phyloP scores from a whole-genome alignment of 306 rosid genomes.

The Begonia fuchsioides region DNA sequence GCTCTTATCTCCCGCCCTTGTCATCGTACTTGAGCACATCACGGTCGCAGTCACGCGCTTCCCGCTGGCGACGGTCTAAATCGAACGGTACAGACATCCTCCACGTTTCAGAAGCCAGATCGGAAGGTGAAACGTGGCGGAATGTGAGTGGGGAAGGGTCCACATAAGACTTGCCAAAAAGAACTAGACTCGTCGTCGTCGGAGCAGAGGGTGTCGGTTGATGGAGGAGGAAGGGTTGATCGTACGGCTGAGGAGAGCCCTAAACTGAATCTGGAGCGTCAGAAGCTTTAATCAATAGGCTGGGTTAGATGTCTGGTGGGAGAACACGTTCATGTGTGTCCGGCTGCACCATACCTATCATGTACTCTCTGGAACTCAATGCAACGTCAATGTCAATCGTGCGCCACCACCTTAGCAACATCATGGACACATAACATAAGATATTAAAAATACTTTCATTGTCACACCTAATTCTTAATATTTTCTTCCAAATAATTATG shows the following conservation, averaged over 20 bases:
- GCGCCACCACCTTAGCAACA: too few species aligned
- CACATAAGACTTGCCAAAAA: constrained; percentile 50
- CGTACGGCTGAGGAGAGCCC: constrained; percentile 20
- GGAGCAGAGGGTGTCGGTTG: constrained; percentile 25
- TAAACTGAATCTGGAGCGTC: constrained; percentile 14
- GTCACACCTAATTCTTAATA: too few species aligned
- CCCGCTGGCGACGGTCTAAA: not conserved
- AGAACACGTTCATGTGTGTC: not conserved
- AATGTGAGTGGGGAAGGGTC: constrained; percentile 11
- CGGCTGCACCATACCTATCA: too few species aligned
- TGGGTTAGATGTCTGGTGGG: not conserved
- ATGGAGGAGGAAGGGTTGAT: constrained; percentile 9
- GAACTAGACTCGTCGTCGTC: constrained; percentile 85
- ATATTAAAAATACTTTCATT: too few species aligned
- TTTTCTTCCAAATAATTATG: too few species aligned
- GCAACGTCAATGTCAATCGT: too few species aligned
- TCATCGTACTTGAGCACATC: constrained; percentile 76
- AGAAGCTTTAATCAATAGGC: not conserved
- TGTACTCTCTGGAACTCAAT: too few species aligned
- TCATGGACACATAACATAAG: too few species aligned
- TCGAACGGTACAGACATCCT: not conserved
- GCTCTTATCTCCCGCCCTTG: constrained; percentile 26
- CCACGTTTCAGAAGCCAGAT: constrained; percentile 7
- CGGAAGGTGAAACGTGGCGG: too few species aligned
- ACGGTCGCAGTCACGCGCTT: constrained; percentile 42